Evolutionary conservation across 768 basidiomycete genomes (phyloP), one percentile per base, ranked within the genome.

Genomic region (Mycena belliarum): DNA sequence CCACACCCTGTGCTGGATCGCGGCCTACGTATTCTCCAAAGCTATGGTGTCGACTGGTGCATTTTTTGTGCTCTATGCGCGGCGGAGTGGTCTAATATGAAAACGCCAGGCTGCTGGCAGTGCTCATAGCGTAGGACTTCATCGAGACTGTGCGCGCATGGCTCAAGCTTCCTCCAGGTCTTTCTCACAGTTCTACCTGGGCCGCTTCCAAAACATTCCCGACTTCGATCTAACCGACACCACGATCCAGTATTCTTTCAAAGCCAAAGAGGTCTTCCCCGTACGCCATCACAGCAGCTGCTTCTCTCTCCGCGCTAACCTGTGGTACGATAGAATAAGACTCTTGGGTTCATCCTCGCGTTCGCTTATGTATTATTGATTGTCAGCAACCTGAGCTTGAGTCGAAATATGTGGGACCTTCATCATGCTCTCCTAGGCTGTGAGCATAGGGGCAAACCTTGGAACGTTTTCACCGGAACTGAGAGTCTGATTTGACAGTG

Each of bases 401-500:
- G 61, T 42, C 60, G 64, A 20, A 56, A 63, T 15, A 64, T 65
- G 66, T 67, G 64, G 66, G 66, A 67, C 47, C 48, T 67, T 11
- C 62, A 67, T 42, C 59, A 63, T 42, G 60, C 59, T 15, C 56
- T 67, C 26, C 62, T 67, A 25, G 66, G 63, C 37, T 52, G 66
- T 67, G 35, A 52, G 64, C 53, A 32, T 23, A 40, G 8, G 21
- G 10, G 7, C 14, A 28, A 41, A n/a, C 38, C 7, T 52, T n/a
- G 38, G n/a, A 12, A 23, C 11, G 15, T 5, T 12, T 29, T 21
- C 37, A 10, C 28, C 2, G 21, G 21, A 9, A n/a, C 43, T 45
- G 37, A 51, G 15, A 25, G 21, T 40, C 16, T n/a, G n/a, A 33
- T 56, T n/a, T 33, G 24, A n/a, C 51, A 68, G 67, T 66, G 50